Base-by-base conservation (phyloP, 129 eudicot species). In the Ambrosia artemisiifolia region DNA sequence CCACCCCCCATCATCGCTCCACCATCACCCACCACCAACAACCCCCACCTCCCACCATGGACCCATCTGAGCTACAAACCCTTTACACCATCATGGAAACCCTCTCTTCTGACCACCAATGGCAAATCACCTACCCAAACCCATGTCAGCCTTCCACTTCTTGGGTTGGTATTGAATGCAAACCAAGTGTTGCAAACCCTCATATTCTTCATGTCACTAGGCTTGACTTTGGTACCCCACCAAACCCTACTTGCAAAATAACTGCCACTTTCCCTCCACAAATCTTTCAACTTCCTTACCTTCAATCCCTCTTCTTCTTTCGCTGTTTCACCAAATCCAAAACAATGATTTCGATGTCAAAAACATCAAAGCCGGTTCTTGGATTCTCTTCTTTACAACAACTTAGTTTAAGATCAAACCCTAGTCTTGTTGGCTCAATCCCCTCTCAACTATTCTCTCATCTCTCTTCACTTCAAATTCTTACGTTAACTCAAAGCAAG, bases 81-180 rank as follows among this genome's bases (percentile, higher is more conserved):
- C 79, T 91, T 16, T 85, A 74, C 88, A 85, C 69, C 72, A 84
- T 91, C 66, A 88, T 88, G 97, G 95, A 91, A 16, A 65, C 83
- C 17, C 76, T 88, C 33, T 88, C 97, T 36, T 73, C 86, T 64
- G 97, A 91, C 68, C 73, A 68, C n/a, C 55, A 74, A 55, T 91
- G 97, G 97, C 78, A 87, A 54, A n/a, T 56, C 13, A 60, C 73
- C 1, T 69, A 85, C 63, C 97, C 97, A 44, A 83, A 88, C 86
- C 95, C 95, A 42, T 91, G 97, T 67, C 76, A 66, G 38, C 85
- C 89, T 6, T 86, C 86, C 53, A 72, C 81, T 47, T 74, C 88
- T 46, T 91, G 97, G 97, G 76, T 77, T 17, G 97, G 97, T 5
- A 83, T 91, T 24, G 90, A 85, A 79, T 91, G 97, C 88, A 91